phyloP scores from a whole-genome alignment of 768 basidiomycete species.

The Pholiota microspora region DNA sequence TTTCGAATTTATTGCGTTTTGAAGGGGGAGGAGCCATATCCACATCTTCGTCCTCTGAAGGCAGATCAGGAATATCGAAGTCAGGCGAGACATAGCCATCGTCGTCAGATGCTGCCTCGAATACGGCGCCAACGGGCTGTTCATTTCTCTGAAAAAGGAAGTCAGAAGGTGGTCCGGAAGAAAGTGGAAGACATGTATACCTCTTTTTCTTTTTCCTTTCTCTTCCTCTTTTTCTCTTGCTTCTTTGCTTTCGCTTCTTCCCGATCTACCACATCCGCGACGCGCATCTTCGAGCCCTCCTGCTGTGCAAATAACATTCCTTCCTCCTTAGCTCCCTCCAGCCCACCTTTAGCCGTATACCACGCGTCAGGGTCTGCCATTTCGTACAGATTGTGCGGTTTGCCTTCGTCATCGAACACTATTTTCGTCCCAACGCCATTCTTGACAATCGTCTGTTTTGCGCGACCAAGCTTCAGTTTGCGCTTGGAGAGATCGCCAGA shows the following conservation, averaged over 20 bases:
- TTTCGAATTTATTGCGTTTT: slow-evolving; percentile 21
- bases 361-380: slow-evolving; percentile 73
- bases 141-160: slow-evolving; percentile 26
- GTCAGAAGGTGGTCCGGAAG: too few relatives aligned
- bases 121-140: slow-evolving; percentile 29
- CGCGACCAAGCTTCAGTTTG: slow-evolving; percentile 70
- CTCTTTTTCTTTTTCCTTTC: slow-evolving; percentile 72
- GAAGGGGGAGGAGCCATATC: slow-evolving; percentile 35
- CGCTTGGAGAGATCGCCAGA: slow-evolving; percentile 74
- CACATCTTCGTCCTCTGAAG: slow-evolving; percentile 31
- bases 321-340: slow-evolving; percentile 62
- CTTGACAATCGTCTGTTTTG: slow-evolving; percentile 71
- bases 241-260: slow-evolving; percentile 85
- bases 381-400: slow-evolving; percentile 80
- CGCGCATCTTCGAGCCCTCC: slow-evolving; percentile 70
- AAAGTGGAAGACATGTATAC: slow-evolving; percentile 23
- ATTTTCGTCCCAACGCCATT: slow-evolving; percentile 68
- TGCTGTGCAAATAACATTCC: slow-evolving; percentile 68
- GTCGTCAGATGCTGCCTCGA: slow-evolving; percentile 35
- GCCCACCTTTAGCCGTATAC: slow-evolving; percentile 60
- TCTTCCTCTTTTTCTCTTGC: slow-evolving; percentile 87
- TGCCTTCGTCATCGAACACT: slow-evolving; percentile 88
- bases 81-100: slow-evolving; percentile 74
- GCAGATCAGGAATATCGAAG: slow-evolving; percentile 48
- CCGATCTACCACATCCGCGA: slow-evolving; percentile 74